Evolutionary conservation across 1,139 yeast genomes (phyloP), one percentile per base, ranked within the genome.

Genomic region (Yamadazyma diospyri): DNA sequence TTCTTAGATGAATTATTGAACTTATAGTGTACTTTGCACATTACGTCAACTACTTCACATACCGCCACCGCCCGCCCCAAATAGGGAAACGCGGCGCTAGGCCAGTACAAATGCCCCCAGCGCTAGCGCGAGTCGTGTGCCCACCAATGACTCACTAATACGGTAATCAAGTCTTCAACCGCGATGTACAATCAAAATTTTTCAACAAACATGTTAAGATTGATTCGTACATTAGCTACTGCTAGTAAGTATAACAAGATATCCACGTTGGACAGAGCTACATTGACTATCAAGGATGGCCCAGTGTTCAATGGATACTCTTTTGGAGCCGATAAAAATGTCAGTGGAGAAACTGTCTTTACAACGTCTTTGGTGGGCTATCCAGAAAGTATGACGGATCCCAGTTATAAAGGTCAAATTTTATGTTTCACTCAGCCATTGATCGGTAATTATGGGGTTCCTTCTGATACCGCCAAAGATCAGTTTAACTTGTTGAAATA

Each of bases 341-440:
- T 87, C 40, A 81, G 94, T 43, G 98, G 98, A 42, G 98, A 92
- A 62, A 96, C 97, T 11, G 98, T 92, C 28, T 92, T 92, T 69
- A 86, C 97, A 30, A 92, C 98, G 23, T 92, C 97, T 5, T 72
- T 92, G 54, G 98, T 92, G 10, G 98, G 98, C 12, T 92, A 92
- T 59, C 97, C 97, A 7, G 98, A 92, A 62, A 86, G 96, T 15
- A 89, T 92, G 96, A 89, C 97, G 17, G 98, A 92, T 59, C 98
- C 98, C 25, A 87, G 96, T 5, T 92, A 92, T 61, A 80, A 80
- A 51, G 98, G 97, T 30, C 98, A 92, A 65, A 89, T 92, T 46
- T 77, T 92, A 49, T 95, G 94, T 44, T 88, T 92, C 64, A 92
- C 98, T 7, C 97, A 89, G 61, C 98, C 98, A 16, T 73, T 92